Conservation (phyloP, 2,329 filamentous ascomycete species). For the Aspergillus vadensis region DNA sequence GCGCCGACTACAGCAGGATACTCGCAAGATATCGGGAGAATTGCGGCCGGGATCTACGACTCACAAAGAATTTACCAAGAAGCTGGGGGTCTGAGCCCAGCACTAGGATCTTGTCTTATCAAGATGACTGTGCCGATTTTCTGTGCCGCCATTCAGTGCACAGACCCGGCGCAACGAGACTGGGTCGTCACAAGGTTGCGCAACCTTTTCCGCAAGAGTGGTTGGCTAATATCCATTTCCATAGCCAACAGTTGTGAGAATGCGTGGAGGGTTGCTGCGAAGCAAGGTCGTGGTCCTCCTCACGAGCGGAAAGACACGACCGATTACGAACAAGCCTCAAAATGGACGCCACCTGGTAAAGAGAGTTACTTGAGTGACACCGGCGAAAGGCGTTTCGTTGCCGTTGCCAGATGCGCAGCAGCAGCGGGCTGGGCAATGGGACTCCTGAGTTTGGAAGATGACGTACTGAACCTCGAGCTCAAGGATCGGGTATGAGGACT, state of each 20-base stretch:
- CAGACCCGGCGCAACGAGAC: slow-evolving; percentile 68
- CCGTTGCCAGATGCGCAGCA: slow-evolving; percentile 64
- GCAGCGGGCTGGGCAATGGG: slow-evolving; percentile 75
- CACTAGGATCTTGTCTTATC: slow-evolving; percentile 76
- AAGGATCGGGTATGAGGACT: slow-evolving; percentile 30
- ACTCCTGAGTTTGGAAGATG: slow-evolving; percentile 73
- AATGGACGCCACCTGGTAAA: slow-evolving; percentile 5
- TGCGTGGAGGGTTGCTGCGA: slow-evolving; percentile 75
- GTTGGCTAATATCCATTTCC: slow-evolving; percentile 80
- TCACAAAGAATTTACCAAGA: slow-evolving; percentile 41
- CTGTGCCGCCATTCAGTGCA: slow-evolving; percentile 81
- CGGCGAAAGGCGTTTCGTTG: slow-evolving; percentile 56
- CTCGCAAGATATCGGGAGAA: slow-evolving; percentile 76
- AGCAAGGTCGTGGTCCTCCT: slow-evolving; percentile 72
- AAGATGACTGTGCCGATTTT: slow-evolving; percentile 83
- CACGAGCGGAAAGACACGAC: slow-evolving; percentile 55
- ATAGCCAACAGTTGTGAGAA: slow-evolving; percentile 84
- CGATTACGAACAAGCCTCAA: slow-evolving; percentile 13
- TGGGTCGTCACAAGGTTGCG: slow-evolving; percentile 76
- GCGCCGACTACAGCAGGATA: slow-evolving; percentile 70
- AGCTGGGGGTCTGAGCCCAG: slow-evolving; percentile 66
- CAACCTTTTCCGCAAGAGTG: slow-evolving; percentile 76
- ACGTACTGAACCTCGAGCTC: slow-evolving; percentile 66
- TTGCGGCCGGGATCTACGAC: slow-evolving; percentile 68
- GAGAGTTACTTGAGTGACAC: slow-evolving; percentile 31